Conservation (phyloP, 495 filamentous ascomycete genomes). For the Wilcoxina mikolae region DNA sequence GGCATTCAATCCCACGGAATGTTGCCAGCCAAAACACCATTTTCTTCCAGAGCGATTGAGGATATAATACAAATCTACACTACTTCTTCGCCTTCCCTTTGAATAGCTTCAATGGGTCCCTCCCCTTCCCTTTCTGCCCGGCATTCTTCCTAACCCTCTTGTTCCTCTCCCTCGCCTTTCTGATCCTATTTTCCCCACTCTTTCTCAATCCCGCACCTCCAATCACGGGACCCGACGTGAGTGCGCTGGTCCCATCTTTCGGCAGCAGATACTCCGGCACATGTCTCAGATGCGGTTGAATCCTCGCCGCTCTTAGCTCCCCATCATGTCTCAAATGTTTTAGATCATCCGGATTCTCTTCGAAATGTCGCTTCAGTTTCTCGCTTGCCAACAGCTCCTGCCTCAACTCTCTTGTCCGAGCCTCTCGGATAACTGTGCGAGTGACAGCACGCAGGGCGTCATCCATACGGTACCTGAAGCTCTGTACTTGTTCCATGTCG, state of each 20-base stretch:
- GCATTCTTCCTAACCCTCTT: slow-evolving; percentile 35
- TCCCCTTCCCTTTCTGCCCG: slow-evolving; percentile 43
- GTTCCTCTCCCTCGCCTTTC: slow-evolving; percentile 52
- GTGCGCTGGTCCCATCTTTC: slow-evolving; percentile 52
- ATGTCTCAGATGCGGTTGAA: slow-evolving; percentile 84
- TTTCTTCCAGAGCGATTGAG: no score
- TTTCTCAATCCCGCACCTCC: slow-evolving; percentile 68
- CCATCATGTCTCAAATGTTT: slow-evolving; percentile 79
- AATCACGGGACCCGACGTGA: slow-evolving; percentile 38
- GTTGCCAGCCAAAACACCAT: no score
- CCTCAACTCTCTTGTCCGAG: slow-evolving; percentile 68
- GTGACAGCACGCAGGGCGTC: slow-evolving; percentile 77
- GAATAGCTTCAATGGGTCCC: slow-evolving; percentile 82
- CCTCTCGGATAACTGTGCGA: slow-evolving; percentile 70
- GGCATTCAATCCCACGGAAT: no score
- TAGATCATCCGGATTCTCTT: slow-evolving; percentile 86
- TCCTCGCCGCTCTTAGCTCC: slow-evolving; percentile 60
- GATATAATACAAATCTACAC: not conserved
- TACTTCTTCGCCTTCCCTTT: slow-evolving; percentile 40
- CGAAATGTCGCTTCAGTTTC: slow-evolving; percentile 86
- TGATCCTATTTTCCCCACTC: slow-evolving; percentile 52
- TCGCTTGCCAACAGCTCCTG: slow-evolving; percentile 84
- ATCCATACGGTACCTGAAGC: slow-evolving; percentile 86
- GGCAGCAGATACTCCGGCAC: slow-evolving; percentile 92
- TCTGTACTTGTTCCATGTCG: slow-evolving; percentile 83